Evolutionary conservation across 2,329 filamentous ascomycete species (phyloP).

Genomic region (Trichoderma brevicompactum): DNA sequence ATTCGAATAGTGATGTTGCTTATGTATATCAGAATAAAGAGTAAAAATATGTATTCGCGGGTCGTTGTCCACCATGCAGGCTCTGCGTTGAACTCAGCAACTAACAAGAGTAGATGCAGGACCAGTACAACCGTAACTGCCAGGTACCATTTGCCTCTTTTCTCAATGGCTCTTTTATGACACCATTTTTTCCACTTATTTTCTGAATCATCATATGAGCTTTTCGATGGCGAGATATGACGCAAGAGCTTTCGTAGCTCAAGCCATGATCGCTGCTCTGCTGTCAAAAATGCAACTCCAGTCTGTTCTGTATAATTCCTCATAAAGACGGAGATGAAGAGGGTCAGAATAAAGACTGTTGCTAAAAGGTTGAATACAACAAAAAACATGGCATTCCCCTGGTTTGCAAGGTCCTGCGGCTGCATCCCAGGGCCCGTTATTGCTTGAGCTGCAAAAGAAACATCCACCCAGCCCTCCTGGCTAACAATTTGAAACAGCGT

Average conservation of each 20-base stretch:
- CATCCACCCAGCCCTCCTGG: slow-evolving; percentile 95
- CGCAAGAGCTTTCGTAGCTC: slow-evolving; percentile 89
- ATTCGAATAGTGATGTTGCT: slow-evolving; percentile 83
- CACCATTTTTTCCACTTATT: slow-evolving; percentile 89
- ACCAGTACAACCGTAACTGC: slow-evolving; percentile 79
- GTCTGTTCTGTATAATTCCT: slow-evolving; percentile 99
- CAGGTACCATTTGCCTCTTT: slow-evolving; percentile 89
- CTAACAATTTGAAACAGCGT: slow-evolving; percentile 98
- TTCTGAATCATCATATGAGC: slow-evolving; percentile 77
- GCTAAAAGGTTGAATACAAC: slow-evolving; percentile 94
- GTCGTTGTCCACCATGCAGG: slow-evolving; percentile 69
- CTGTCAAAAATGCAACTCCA: slow-evolving; percentile 91
- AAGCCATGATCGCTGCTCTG: slow-evolving; percentile 95
- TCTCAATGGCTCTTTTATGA: slow-evolving; percentile 90
- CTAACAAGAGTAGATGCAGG: slow-evolving; percentile 79
- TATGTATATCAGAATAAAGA: slow-evolving; percentile 81
- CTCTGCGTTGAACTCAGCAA: slow-evolving; percentile 84
- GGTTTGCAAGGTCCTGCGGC: slow-evolving; percentile 68
- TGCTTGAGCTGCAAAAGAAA: slow-evolving; percentile 81
- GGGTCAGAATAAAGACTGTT: slow-evolving; percentile 92
- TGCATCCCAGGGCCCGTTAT: slow-evolving; percentile 79
- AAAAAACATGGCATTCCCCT: slow-evolving; percentile 93
- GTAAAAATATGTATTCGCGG: slow-evolving; percentile 77
- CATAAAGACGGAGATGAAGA: slow-evolving; percentile 99
- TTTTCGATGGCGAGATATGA: slow-evolving; percentile 93